Evolutionary conservation across 2,329 filamentous ascomycete species (phyloP).

Genomic region (Fusarium begoniae): DNA sequence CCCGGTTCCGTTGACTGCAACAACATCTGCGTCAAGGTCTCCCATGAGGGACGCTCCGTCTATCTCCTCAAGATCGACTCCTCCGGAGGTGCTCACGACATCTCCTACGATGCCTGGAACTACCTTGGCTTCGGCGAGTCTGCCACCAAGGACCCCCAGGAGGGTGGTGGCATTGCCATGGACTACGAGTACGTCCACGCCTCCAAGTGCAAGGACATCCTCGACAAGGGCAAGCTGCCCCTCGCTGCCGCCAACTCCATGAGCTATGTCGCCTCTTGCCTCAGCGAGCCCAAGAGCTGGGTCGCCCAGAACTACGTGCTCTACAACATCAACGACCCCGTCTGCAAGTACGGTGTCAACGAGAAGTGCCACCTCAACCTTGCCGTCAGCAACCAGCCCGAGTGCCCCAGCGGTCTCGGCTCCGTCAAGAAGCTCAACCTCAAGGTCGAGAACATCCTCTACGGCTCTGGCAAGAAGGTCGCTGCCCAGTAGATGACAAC

Average conservation of each 20-base stretch:
- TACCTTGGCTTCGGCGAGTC: conserved; percentile 61
- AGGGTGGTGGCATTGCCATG: conserved; percentile 62
- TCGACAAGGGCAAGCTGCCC: conserved; percentile 61
- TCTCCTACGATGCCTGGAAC: conserved; percentile 71
- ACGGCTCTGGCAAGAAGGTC: conserved; percentile 56
- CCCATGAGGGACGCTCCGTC: conserved; percentile 57
- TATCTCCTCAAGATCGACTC: conserved; percentile 68
- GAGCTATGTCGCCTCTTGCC: conserved; percentile 60
- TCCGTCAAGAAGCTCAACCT: conserved; percentile 30
- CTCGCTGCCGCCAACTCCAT: conserved; percentile 67
- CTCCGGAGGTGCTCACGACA: conserved; percentile 65
- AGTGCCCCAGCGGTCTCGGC: conserved; percentile 58
- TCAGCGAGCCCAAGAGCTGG: conserved; percentile 57
- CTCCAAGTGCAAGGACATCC: conserved; percentile 59
- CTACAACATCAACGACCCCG: conserved; percentile 62
- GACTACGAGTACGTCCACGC: conserved; percentile 59
- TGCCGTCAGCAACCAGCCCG: conserved; percentile 60
- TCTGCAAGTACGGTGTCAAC: conserved; percentile 60
- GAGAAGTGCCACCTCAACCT: conserved; percentile 61
- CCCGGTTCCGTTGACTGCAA: conserved; percentile 62
- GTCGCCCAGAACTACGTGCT: conserved; percentile 62
- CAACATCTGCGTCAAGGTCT: conserved; percentile 65
- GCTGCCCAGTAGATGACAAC: conserved; percentile 30
- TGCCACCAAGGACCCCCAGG: conserved; percentile 55
- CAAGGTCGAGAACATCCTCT: conserved; percentile 62